Base-by-base conservation (phyloP, 106 monocot genomes). In the Chionographis japonica region DNA sequence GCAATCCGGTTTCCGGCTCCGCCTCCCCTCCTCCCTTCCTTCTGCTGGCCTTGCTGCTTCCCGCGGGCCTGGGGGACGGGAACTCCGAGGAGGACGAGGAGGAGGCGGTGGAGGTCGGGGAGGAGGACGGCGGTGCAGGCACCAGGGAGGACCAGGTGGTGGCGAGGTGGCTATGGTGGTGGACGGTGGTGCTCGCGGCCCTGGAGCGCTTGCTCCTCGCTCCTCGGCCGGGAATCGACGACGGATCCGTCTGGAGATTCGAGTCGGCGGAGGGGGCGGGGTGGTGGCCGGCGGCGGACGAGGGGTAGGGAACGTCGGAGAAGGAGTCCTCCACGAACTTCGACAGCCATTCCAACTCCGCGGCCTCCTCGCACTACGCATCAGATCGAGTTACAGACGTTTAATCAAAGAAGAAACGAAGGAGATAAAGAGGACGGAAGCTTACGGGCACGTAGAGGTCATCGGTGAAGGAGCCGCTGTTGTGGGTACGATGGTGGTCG, bases 301-400 rank as follows among this genome's bases (percentile, higher is more conserved):
- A 15, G 6, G 55, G 65, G 56, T 56, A 74, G 11, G 74, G 73
- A 27, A 56, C 37, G 64, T 65, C 63, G 37, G 63, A 62, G 73
- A 74, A 65, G 56, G 73, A 74, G 37, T 74, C 73, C 16, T 74
- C 65, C 15, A 74, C 57, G 49, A 74, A 74, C 42, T 65, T 64
- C 19, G 65, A 74, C 20, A 74, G 73, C 73, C 73, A 74, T 37
- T 74, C 73, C 2, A 74, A 65, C 63, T 74, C 73, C 17, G 73
- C 73, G 19, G 18, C 73, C 64, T 74, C 73, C 50, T 74, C 74
- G 50, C 66, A 58, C 74, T 74, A 43, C 49, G 15, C 35, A 12
- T 36, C 17, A 15, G 52, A 27, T 12, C 52, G 7, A 62, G 42
- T 7, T 16, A 9, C 40, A 62, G 4, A 15, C 4, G 6, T 2